Evolutionary conservation across 352 stramenopile species (phyloP).

Genomic region (Phytophthora palmivora): DNA sequence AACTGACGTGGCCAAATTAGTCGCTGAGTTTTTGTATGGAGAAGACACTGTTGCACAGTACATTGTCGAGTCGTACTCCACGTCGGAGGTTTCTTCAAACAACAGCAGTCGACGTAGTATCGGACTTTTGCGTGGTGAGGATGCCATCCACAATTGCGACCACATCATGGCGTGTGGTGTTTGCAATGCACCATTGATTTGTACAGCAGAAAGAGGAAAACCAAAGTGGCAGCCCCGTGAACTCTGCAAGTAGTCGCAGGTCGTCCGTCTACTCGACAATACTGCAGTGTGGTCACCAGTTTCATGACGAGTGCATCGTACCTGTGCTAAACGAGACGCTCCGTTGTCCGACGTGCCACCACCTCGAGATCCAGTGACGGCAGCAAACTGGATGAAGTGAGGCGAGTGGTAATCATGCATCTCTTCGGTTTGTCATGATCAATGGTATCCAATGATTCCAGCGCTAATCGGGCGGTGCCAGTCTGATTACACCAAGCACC

Average conservation of each 20-base stretch:
- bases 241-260: conserved; percentile 5
- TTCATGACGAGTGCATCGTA: conserved; percentile 54
- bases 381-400: neutral
- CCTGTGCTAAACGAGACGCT: conserved; percentile 44
- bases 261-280: conserved; percentile 37
- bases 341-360: conserved; percentile 39
- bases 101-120: conserved; percentile 17
- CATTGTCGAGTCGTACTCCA: conserved; percentile 28
- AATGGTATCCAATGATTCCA: conserved; percentile 13
- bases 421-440: conserved; percentile 6
- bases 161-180: conserved; percentile 26
- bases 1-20: conserved; percentile 29
- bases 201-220: conserved; percentile 4
- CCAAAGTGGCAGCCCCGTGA: neutral
- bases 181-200: conserved; percentile 27
- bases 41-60: conserved; percentile 26
- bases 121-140: neutral
- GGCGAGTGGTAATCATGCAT: conserved; percentile 7
- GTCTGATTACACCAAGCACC: conserved; percentile 22
- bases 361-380: conserved; percentile 39
- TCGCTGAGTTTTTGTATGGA: conserved; percentile 37
- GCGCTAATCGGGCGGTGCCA: conserved; percentile 15
- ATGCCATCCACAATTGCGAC: neutral
- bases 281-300: conserved; percentile 44
- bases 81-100: conserved; percentile 7